Conservation (phyloP, 176 grass and related monocot species). For the Rhipidocladum racemiflorum region DNA sequence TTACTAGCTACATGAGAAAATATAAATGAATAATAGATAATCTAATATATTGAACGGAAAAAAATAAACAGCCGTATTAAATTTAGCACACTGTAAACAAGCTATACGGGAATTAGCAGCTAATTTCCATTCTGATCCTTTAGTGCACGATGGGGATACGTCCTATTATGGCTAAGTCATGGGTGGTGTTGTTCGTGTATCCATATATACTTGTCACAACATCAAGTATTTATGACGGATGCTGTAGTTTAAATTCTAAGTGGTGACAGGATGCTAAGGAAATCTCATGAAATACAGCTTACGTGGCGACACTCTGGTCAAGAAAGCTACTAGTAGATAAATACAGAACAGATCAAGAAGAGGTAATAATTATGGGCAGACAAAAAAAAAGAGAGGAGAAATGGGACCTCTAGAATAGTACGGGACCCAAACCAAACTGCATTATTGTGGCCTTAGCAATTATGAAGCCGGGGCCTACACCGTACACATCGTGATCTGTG, state of each 20-base stretch:
- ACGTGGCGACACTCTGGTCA: slow-evolving; percentile 4
- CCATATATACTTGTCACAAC: neutral
- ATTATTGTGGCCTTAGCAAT: neutral
- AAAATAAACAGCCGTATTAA: too few relatives aligned
- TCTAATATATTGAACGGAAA: too few relatives aligned
- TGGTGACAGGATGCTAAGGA: neutral
- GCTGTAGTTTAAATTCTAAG: neutral
- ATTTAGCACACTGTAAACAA: too few relatives aligned
- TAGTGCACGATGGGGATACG: neutral
- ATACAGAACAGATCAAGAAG: neutral
- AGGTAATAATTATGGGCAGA: neutral
- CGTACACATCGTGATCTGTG: neutral
- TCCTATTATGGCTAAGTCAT: neutral
- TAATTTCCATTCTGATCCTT: neutral
- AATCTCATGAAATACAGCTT: neutral
- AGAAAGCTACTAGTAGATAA: neutral
- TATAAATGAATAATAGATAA: too few relatives aligned
- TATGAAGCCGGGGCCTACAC: neutral
- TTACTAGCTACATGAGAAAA: too few relatives aligned
- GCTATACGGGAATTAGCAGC: neutral
- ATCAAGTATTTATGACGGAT: neutral
- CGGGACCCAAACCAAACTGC: slow-evolving; percentile 9
- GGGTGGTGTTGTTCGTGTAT: neutral
- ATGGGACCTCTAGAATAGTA: neutral
- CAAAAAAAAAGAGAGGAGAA: neutral